Evolutionary conservation across 192 early-diverging fungal genomes (phyloP), one percentile per base, ranked within the genome.

Genomic region (Coemansia guatemalensis): DNA sequence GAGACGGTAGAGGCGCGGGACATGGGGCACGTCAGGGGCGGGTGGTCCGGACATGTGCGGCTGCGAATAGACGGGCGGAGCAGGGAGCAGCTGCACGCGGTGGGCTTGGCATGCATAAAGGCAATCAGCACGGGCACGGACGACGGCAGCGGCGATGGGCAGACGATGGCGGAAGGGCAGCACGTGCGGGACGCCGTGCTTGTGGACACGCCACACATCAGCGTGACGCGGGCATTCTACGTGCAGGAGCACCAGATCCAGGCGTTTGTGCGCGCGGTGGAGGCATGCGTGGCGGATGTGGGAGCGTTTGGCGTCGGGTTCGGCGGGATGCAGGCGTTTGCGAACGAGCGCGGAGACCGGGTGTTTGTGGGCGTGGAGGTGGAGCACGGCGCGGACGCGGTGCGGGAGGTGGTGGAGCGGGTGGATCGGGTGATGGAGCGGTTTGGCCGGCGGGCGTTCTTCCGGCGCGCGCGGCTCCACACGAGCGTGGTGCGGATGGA

Each of bases 201-300:
- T 44, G 12, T 44, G 39, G 22, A 44, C 39, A 17, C 39, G 62
- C 73, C 67, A 48, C 77, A 80, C 48, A 65, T 80, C 48, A 78
- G 69, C 61, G 68, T 82, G 30, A 73, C 75, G 29, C 74, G 74
- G 53, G 59, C 69, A 56, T 77, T 82, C 20, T 78, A 68, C 25
- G 8, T 78, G 58, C 67, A 70, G 33, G 75, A 78, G 55, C 72
- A 74, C 63, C 75, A 82, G 50, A 78, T 82, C 27, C 51, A 56
- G 4, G 56, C 30, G 26, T 68, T 74, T 56, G 65, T 82, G 21
- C 48, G 41, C 1, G 65, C 35, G 41, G 65, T 82, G 48, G 65
- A 68, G 54, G 53, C 20, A n/a, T 41, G 35, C 27, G 22, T 67
- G 32, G 27, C 8, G 20, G 60, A 35, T 6, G 12, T 41, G 32